Percentiles rank a stretch among this genome's conserved stretches.
Conservation (phyloP, 805 yeast species). For the Wickerhamiella kazuoi region DNA sequence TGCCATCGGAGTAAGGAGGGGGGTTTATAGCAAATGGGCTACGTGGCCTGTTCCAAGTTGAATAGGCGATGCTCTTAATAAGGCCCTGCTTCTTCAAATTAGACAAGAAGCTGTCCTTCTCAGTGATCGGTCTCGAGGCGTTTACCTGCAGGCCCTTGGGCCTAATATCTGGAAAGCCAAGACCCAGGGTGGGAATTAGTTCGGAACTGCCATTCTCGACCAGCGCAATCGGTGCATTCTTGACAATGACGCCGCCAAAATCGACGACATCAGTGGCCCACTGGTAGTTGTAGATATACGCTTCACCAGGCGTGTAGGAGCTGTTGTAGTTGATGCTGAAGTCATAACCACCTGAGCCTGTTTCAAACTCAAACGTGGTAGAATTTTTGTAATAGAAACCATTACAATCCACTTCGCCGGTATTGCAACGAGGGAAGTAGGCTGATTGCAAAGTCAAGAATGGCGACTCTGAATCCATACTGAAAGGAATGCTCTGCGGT, state of each 20-base stretch:
- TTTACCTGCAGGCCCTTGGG: no score
- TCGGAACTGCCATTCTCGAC: constrained; percentile 53
- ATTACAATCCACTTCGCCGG: not conserved
- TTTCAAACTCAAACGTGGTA: not conserved
- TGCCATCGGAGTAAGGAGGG: constrained; percentile 12
- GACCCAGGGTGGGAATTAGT: constrained; percentile 33
- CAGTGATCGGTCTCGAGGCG: not conserved
- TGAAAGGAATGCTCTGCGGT: no score
- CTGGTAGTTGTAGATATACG: constrained; percentile 24
- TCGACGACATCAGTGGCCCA: constrained; percentile 46
- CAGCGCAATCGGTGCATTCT: constrained; percentile 51
- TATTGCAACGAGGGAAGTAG: constrained; percentile 9
- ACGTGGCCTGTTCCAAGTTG: no score
- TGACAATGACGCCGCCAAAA: constrained; percentile 33
- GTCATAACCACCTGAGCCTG: no score
- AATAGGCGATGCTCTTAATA: constrained; percentile 27
- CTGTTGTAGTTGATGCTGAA: no score
- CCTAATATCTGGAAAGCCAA: no score
- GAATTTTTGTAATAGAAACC: not conserved
- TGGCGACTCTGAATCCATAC: no score
- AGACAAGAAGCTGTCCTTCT: constrained; percentile 19
- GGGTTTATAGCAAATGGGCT: no score
- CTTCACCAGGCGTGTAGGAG: constrained; percentile 4
- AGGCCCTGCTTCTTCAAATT: constrained; percentile 24
- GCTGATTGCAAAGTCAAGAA: constrained; percentile 51